Percentiles rank a stretch among this genome's conserved stretches.
phyloP scores from a whole-genome alignment of 352 stramenopile genomes.

The Phytophthora vignae region DNA sequence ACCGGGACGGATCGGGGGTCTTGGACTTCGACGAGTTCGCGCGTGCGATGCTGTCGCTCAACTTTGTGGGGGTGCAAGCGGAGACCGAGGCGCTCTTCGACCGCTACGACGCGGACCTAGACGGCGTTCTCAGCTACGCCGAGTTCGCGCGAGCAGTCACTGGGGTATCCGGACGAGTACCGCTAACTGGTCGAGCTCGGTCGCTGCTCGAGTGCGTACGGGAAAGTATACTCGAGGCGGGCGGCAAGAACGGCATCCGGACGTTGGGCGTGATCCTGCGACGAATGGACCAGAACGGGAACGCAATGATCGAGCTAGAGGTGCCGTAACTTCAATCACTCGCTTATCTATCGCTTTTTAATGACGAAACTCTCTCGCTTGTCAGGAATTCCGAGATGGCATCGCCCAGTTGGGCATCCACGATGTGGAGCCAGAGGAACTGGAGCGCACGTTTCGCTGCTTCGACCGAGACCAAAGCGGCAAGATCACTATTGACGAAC shows the following conservation, averaged over 20 bases:
- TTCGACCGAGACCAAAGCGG: constrained; percentile 89
- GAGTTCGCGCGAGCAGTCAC: constrained; percentile 75
- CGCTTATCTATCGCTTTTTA: neutral
- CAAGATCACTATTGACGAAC: constrained; percentile 89
- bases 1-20: constrained; percentile 69
- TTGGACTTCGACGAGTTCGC: constrained; percentile 92
- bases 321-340: constrained; percentile 18
- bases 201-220: constrained; percentile 58
- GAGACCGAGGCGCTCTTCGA: constrained; percentile 90
- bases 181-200: constrained; percentile 22
- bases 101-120: constrained; percentile 87
- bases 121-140: constrained; percentile 77
- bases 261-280: constrained; percentile 71
- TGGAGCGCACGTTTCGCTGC: constrained; percentile 66
- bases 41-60: constrained; percentile 85
- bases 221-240: constrained; percentile 60
- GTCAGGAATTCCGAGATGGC: constrained; percentile 66
- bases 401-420: constrained; percentile 57
- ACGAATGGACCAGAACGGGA: constrained; percentile 85
- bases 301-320: constrained; percentile 74
- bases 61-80: constrained; percentile 90
- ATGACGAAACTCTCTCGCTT: neutral
- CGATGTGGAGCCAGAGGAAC: constrained; percentile 44
- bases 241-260: constrained; percentile 80
- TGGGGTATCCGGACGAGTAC: constrained; percentile 27